Conservation (phyloP, 192 early-diverging fungal species). For the Entomortierella beljakovae region DNA sequence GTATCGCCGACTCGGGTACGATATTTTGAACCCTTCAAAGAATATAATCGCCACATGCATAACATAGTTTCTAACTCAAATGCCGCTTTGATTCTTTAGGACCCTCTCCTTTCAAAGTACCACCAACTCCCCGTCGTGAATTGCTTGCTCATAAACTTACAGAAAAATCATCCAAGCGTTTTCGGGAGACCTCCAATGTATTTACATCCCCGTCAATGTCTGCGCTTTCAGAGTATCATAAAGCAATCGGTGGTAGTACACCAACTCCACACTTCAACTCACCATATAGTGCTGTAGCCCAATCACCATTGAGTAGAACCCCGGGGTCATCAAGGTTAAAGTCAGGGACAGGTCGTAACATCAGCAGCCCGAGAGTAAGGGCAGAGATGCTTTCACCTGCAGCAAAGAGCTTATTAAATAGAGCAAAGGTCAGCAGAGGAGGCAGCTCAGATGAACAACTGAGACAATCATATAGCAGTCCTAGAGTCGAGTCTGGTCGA, state of each 20-base stretch:
- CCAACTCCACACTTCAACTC: slow-evolving; percentile 36
- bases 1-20: slow-evolving; percentile 18
- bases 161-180: slow-evolving; percentile 69
- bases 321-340: slow-evolving; percentile 2
- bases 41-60: no score
- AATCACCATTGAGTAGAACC: neutral
- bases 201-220: slow-evolving; percentile 31
- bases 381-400: slow-evolving; percentile 56
- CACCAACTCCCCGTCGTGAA: slow-evolving; percentile 74
- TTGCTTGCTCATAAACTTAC: slow-evolving; percentile 69
- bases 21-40: neutral
- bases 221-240: slow-evolving; percentile 24
- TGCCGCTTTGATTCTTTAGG: neutral
- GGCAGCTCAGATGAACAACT: slow-evolving; percentile 45
- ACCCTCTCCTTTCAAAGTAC: slow-evolving; percentile 64
- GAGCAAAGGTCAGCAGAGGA: slow-evolving; percentile 14
- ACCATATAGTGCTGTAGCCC: slow-evolving; percentile 6
- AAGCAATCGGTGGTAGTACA: slow-evolving; percentile 26
- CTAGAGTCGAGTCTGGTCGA: neutral
- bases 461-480: slow-evolving; percentile 43
- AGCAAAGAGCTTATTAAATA: slow-evolving; percentile 36
- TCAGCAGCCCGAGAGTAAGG: slow-evolving; percentile 37
- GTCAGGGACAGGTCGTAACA: slow-evolving; percentile 3
- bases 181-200: slow-evolving; percentile 50
- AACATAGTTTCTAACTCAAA: neutral